Conservation (phyloP, 1,284 basidiomycete genomes). For the Laetiporus sulphureus region DNA sequence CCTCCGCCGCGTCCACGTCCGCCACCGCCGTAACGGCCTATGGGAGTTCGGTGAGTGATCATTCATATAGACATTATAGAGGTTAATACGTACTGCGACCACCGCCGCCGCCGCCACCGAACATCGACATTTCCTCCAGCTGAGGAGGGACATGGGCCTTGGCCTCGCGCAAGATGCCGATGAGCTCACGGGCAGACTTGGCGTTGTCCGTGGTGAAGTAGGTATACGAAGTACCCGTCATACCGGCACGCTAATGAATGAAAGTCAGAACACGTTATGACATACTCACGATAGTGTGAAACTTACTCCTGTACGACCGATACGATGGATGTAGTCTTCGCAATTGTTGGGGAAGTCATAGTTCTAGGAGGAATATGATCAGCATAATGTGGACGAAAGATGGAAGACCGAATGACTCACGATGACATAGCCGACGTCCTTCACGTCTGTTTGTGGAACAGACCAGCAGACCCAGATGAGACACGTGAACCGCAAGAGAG, state of each 20-base stretch:
- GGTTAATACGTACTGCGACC: constrained; percentile 49
- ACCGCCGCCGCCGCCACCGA: constrained; percentile 72
- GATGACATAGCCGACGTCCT: constrained; percentile 91
- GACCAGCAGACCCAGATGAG: constrained; percentile 24
- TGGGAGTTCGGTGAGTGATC: neutral
- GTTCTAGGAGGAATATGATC: constrained; percentile 48
- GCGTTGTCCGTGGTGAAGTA: constrained; percentile 96
- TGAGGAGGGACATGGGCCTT: constrained; percentile 86
- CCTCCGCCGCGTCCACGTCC: constrained; percentile 33
- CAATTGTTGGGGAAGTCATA: constrained; percentile 98
- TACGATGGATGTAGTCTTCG: constrained; percentile 92
- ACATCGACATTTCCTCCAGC: constrained; percentile 90
- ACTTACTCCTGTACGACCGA: constrained; percentile 81
- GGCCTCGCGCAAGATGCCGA: constrained; percentile 86
- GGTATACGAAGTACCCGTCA: constrained; percentile 89
- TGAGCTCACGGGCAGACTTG: constrained; percentile 88
- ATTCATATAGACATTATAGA: neutral
- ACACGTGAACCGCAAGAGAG: constrained; percentile 30
- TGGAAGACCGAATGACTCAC: constrained; percentile 40
- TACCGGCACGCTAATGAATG: constrained; percentile 67
- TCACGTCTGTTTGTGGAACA: constrained; percentile 65
- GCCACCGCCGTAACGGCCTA: constrained; percentile 27
- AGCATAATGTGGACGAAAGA: constrained; percentile 16
- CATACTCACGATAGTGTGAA: neutral
- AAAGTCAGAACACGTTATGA: constrained; percentile 11